Percentiles rank a stretch among this genome's conserved stretches.
These are phyloP conservation scores for Apiosordaria backusii DNA, from an alignment of 495 filamentous ascomycete species.

Conservation along the genomic window DNA sequence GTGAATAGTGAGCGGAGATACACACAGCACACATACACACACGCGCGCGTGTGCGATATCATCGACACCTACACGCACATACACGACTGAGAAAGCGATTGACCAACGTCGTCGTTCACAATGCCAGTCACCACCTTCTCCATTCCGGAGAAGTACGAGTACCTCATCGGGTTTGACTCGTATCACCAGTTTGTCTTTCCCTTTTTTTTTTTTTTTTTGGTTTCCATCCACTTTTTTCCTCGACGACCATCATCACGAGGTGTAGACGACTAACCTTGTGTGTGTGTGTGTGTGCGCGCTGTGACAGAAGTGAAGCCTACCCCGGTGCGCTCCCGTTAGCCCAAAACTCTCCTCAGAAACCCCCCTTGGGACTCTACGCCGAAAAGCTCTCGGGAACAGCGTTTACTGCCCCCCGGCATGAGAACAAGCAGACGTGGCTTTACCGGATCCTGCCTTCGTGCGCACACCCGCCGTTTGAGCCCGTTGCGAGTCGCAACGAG, in stretches of 20 bases:
- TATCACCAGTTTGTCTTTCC: constrained; percentile 53
- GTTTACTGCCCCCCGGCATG: constrained; percentile 84
- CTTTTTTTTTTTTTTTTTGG: neutral
- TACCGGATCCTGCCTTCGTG: constrained; percentile 85
- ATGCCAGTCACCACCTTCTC: constrained; percentile 56
- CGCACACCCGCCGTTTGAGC: constrained; percentile 69
- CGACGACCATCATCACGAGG: too few relatives aligned
- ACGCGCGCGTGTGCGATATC: too few relatives aligned
- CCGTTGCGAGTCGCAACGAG: constrained; percentile 33
- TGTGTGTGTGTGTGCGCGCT: too few relatives aligned
- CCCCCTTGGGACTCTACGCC: constrained; percentile 76
- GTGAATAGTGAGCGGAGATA: too few relatives aligned
- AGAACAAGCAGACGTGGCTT: constrained; percentile 93
- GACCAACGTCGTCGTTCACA: neutral
- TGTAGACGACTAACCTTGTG: too few relatives aligned
- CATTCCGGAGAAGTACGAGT: constrained; percentile 59
- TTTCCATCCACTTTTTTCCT: neutral
- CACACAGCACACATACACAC: too few relatives aligned
- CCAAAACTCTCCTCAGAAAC: constrained; percentile 86
- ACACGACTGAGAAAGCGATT: neutral
- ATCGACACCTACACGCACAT: too few relatives aligned
- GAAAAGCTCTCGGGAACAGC: constrained; percentile 94
- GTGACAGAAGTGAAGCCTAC: constrained; percentile 46
- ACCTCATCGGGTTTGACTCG: constrained; percentile 64
- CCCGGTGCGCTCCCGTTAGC: constrained; percentile 52